Percentiles rank a stretch among this genome's conserved stretches.
These are phyloP conservation scores for Coemansia sp. DNA, from an alignment of 192 early-diverging fungal species.

Conservation along the genomic window DNA sequence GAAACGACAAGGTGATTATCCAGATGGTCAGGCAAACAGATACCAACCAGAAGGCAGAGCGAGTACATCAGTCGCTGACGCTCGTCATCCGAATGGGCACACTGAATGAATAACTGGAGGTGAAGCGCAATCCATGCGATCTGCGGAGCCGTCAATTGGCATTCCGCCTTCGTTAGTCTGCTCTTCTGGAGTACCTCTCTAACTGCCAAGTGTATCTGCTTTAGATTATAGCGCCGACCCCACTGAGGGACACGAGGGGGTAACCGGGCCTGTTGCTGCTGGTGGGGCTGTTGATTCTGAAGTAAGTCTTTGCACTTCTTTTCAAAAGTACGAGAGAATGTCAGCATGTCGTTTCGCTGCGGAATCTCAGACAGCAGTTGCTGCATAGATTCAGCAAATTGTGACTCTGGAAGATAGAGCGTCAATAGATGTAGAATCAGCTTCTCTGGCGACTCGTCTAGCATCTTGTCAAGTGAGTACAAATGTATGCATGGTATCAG, in stretches of 20 bases:
- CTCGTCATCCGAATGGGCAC: constrained; percentile 15
- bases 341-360: background rate
- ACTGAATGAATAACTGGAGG: constrained; percentile 17
- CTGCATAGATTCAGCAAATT: constrained; percentile 6
- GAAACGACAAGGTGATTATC: constrained; percentile 29
- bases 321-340: constrained; percentile 7
- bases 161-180: background rate
- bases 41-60: constrained; percentile 16
- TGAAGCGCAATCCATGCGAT: constrained; percentile 32
- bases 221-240: constrained; percentile 27
- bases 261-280: too few species aligned
- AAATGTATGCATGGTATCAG: constrained; percentile 12
- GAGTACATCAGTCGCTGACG: constrained; percentile 22
- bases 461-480: constrained; percentile 8
- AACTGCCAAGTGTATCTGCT: constrained; percentile 9
- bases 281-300: background rate
- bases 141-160: constrained; percentile 17
- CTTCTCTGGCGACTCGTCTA: constrained; percentile 12
- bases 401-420: constrained; percentile 18
- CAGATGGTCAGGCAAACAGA: constrained; percentile 11
- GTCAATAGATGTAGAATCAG: constrained; percentile 16
- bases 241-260: constrained; percentile 17
- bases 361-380: background rate
- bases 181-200: constrained; percentile 3
- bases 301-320: background rate